phyloP scores from a whole-genome alignment of 2,329 filamentous ascomycete species.

The Xylaria sp. region DNA sequence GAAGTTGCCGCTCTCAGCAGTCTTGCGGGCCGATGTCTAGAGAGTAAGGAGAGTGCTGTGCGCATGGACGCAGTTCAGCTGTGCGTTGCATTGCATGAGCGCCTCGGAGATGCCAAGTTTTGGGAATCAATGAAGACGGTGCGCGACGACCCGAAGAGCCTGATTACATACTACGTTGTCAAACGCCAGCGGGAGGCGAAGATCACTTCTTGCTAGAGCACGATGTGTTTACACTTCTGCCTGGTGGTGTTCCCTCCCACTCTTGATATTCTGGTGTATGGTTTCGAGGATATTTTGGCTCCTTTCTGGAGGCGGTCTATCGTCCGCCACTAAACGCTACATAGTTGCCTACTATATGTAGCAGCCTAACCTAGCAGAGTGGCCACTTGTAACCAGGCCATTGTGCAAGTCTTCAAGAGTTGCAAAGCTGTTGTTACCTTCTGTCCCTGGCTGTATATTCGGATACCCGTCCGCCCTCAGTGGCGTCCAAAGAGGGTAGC shows the following conservation, averaged over 20 bases:
- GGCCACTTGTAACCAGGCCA: neutral
- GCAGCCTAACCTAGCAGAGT: neutral
- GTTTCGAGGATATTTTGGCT: neutral
- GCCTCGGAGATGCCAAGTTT: constrained; percentile 56
- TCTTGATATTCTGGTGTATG: constrained; percentile 4
- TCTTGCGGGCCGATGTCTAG: constrained; percentile 53
- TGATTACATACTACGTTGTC: constrained; percentile 78
- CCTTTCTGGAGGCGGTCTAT: neutral
- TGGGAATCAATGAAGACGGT: constrained; percentile 62
- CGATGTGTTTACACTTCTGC: constrained; percentile 8
- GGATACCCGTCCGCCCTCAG: neutral
- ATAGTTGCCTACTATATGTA: neutral
- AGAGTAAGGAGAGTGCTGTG: constrained; percentile 56
- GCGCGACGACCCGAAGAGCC: constrained; percentile 66
- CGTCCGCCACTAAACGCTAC: neutral
- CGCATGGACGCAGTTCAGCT: constrained; percentile 73
- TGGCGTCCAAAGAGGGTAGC: constrained; percentile 3
- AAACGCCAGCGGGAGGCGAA: constrained; percentile 56
- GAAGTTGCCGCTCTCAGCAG: constrained; percentile 49
- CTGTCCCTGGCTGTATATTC: neutral
- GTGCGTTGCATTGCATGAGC: constrained; percentile 65
- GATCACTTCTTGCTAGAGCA: constrained; percentile 14
- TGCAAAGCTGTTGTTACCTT: neutral
- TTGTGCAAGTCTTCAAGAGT: neutral
- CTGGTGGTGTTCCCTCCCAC: constrained; percentile 8